Conservation (phyloP, 176 grass and related monocot genomes). For the Juncus effusus region DNA sequence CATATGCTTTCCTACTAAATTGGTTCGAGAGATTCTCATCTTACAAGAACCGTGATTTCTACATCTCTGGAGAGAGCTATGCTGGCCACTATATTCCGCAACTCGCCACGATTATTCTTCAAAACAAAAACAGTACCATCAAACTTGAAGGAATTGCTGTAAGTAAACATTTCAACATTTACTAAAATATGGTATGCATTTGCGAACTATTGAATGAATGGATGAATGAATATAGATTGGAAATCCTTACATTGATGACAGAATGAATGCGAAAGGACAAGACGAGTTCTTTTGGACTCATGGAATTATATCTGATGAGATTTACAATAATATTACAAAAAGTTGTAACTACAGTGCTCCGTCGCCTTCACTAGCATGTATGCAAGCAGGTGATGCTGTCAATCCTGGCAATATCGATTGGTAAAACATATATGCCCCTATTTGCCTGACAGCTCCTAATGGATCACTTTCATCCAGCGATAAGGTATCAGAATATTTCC, state of each 20-base stretch:
- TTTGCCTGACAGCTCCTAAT: too few species aligned
- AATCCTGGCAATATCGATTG: too few species aligned
- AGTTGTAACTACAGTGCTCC: background rate
- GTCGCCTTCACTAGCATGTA: background rate
- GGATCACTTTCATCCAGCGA: too few species aligned
- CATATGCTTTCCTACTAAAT: conserved; percentile 22
- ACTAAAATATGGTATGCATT: background rate
- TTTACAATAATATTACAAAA: too few species aligned
- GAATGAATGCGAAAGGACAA: background rate
- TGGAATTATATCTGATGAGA: conserved; percentile 15
- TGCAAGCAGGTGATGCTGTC: too few species aligned
- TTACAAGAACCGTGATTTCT: conserved; percentile 19
- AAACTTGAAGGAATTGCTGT: conserved; percentile 30
- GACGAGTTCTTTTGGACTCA: conserved; percentile 25
- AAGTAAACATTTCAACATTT: background rate
- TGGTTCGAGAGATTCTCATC: conserved; percentile 29
- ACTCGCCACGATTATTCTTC: conserved; percentile 24
- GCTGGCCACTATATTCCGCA: conserved; percentile 43
- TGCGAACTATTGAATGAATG: background rate
- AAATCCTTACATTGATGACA: conserved; percentile 24
- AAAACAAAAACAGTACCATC: conserved; percentile 24
- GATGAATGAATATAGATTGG: conserved; percentile 11
- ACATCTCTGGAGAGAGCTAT: conserved; percentile 41
- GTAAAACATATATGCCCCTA: too few species aligned
- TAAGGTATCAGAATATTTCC: too few species aligned